A percentile compares a stretch with the other conserved stretches of the same genome.
These are phyloP conservation scores for Hygrocybe punicea DNA, from an alignment of 768 basidiomycete genomes.

Conservation along the genomic window DNA sequence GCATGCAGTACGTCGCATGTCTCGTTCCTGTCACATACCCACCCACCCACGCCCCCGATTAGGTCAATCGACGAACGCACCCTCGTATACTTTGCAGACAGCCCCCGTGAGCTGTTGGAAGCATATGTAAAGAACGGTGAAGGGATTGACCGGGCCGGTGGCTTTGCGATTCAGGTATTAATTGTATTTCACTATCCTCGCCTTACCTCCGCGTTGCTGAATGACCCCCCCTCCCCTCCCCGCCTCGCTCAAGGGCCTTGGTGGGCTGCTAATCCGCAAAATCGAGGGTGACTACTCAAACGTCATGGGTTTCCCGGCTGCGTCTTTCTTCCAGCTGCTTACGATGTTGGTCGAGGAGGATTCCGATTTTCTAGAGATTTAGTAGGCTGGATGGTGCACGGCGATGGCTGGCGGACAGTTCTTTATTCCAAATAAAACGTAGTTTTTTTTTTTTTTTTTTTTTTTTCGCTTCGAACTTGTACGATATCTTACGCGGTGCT, in stretches of 20 bases:
- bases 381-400: not conserved
- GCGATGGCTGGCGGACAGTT: too few relatives aligned
- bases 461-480: too few relatives aligned
- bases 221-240: not conserved
- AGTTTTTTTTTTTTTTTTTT: too few relatives aligned
- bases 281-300: constrained; percentile 90
- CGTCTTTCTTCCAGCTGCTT: constrained; percentile 76
- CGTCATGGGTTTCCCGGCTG: constrained; percentile 87
- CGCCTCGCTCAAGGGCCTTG: too few relatives aligned
- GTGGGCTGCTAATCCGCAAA: constrained; percentile 75
- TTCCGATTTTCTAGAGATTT: constrained; percentile 61
- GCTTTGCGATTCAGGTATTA: constrained; percentile 86
- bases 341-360: constrained; percentile 73
- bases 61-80: constrained; percentile 83
- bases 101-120: constrained; percentile 51
- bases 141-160: constrained; percentile 85
- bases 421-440: too few relatives aligned
- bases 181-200: constrained; percentile 10
- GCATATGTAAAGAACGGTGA: constrained; percentile 86
- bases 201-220: not conserved
- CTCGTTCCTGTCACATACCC: not conserved
- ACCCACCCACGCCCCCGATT: constrained; percentile 1
- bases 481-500: not conserved
- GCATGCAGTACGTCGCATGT: constrained; percentile 48
- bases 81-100: constrained; percentile 73